Evolutionary conservation across 2,329 filamentous ascomycete genomes (phyloP), one percentile per base, ranked within the genome.

Genomic region (Fonsecaea pugnacius): DNA sequence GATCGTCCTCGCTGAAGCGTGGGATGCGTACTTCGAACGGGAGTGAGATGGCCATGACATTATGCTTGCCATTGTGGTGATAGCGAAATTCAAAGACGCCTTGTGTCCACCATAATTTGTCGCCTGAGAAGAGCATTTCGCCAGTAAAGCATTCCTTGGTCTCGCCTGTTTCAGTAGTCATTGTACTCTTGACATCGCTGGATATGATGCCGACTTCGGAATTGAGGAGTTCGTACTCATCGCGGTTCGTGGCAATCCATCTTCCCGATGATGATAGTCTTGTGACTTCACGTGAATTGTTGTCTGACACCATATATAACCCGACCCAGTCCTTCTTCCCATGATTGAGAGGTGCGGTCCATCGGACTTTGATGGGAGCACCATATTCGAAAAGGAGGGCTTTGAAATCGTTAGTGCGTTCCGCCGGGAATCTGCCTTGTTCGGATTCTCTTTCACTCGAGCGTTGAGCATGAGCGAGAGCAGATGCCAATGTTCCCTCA

Each of bases 41-140:
- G 70, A 92, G 86, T 4, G 93, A 97, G 66, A 98, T 91, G 18
- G 92, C 87, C 91, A 99, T 95, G 73, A 96, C 93, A 70, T 90
- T 91, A 78, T 99, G 92, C 72, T 90, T 90, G 62, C 92, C 92
- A 70, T 91, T 89, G 77, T 99, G 95, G 78, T 99, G 95, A 78
- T 97, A 97, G 46, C 95, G 88, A 81, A 99, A 96, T 74, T 99
- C 95, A 73, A 96, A 99, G 2, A 96, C 91, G 60, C 95, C 95
- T 66, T 94, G 91, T 0, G 91, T 96, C 95, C 95, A 99, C 89
- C 92, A 99, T 2, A 97, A 84, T 78, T 96, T 96, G 79, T 98
- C 93, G 54, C 95, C 93, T 9, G 88, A 83, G 74, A 99, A 98
- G 12, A 91, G 78, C 73, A 98, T 89, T 75, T 96, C 92, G 50